Evolutionary conservation across 371 early-diverging fungal genomes (phyloP), one percentile per base, ranked within the genome.

Genomic region (Mortierella sp.): DNA sequence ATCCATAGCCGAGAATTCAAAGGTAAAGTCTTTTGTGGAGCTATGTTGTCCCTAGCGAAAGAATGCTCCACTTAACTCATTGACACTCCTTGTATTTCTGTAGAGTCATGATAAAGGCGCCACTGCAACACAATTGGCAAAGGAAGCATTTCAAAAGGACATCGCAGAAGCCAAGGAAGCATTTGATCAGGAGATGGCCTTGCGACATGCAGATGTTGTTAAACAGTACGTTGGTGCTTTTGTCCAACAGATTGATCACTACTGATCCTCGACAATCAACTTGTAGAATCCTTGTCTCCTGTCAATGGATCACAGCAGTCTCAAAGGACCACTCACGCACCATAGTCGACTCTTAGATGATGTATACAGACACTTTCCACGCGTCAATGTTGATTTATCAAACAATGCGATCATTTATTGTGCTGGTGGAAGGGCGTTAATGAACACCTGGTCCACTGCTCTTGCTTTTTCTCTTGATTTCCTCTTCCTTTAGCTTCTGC

Each of bases 121-220:
- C 15, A 72, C 62, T 62, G 67, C 73, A 43, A 72, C 76, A 40
- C 65, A 62, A n/a, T 22, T 41, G 24, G 69, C 66, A 15, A 81
- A 81, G 53, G 72, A 65, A 32, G 70, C 70, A 15, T 81, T 76
- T 36, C 67, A 69, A 40, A 75, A 69, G 28, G 73, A 81, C 24
- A 81, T 81, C 21, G 24, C 45, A 2, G 73, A 75, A 16, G 82
- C 76, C 0, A 76, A 63, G 41, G 82, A 75, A n/a, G 76, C 82
- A 32, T 81, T 81, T 41, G 82, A 81, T n/a, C 72, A 81, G 64
- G 82, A 81, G 22, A 81, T 81, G 82, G 60, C 65, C 1, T 52
- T 81, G 16, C 82, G 82, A 66, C 82, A 81, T 63, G 70, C 72
- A 1, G 82, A 81, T 38, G 75, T 76, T 13, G 72, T 81, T 15